Evolutionary conservation across 805 yeast species (phyloP), one percentile per base, ranked within the genome.

Genomic region (Starmerella stellata): DNA sequence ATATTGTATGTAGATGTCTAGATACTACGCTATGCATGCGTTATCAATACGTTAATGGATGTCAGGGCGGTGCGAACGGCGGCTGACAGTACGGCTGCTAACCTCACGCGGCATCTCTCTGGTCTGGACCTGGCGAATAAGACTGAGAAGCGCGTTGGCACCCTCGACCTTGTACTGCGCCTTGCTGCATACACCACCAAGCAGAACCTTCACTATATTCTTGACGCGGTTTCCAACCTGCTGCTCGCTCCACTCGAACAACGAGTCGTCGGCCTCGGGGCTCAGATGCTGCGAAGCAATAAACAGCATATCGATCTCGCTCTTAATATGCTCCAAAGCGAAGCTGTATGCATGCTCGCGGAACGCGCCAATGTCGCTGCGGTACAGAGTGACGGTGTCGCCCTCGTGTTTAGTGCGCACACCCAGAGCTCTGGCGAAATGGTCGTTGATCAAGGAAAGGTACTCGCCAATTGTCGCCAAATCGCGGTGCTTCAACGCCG

Each of bases 361-460:
- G 39, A 77, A 55, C 0, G 83, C 75, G 38, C 70, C 66, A 24
- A 69, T 50, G 36, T 44, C 46, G 31, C 65, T 61, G 46, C 76
- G 75, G 52, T 80, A 85, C 14, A 83, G 74, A 35, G 77, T 72
- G 5, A 83, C 75, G 32, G 74, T 69, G 45, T 73, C 70, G 43
- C 73, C 69, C 40, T 78, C 73, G 33, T 79, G 62, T 24, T 77
- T 72, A 2, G 95, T 94, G 57, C 82, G 93, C 15, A 85, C 66
- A 29, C 71, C 71, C 36, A 65, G 68, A 15, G 67, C 70, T 2
- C 35, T 18, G 14, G 69, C 66, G 53, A 72, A 78, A 24, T 76
- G 61, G 35, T 77, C 90, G 57, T 87, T 83, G 40, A 85, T 72
- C 55, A 82, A 83, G 19, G 85, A 75, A 35, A 85, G 74, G 40